Conservation (phyloP, 2,329 filamentous ascomycete genomes). For the Aspergillus quadrilineatus region DNA sequence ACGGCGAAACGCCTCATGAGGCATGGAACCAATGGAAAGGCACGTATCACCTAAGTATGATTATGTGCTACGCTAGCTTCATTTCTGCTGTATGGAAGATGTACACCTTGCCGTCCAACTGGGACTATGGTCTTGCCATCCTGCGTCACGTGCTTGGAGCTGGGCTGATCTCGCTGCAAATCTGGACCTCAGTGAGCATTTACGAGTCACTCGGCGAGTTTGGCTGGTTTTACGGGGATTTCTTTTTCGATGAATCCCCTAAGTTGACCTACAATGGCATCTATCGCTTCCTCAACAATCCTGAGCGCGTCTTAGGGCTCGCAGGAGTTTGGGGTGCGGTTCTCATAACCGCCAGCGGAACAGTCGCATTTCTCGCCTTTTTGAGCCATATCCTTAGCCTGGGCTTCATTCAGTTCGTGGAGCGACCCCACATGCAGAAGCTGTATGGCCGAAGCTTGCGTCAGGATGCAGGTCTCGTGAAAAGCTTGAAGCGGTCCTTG, state of each 20-base stretch:
- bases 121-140: constrained; percentile 80
- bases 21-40: constrained; percentile 98
- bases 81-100: constrained; percentile 93
- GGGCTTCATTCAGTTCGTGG: constrained; percentile 86
- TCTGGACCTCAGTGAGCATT: constrained; percentile 91
- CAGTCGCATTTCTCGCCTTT: constrained; percentile 83
- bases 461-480: constrained; percentile 84
- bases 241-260: constrained; percentile 87
- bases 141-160: constrained; percentile 83
- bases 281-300: constrained; percentile 97
- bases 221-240: constrained; percentile 98
- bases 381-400: constrained; percentile 82
- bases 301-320: constrained; percentile 87
- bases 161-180: constrained; percentile 77
- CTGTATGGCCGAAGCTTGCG: constrained; percentile 84
- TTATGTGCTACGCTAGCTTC: constrained; percentile 85
- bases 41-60: constrained; percentile 88
- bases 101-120: constrained; percentile 83
- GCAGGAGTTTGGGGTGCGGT: constrained; percentile 95
- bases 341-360: constrained; percentile 84
- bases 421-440: constrained; percentile 97
- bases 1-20: constrained; percentile 83
- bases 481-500: constrained; percentile 82
- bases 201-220: constrained; percentile 96
- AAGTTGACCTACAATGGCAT: constrained; percentile 96